A percentile compares a stretch with the other conserved stretches of the same genome.
These are phyloP conservation scores for Beauveria brongniartii DNA, from an alignment of 2,329 filamentous ascomycete genomes.

Conservation along the genomic window DNA sequence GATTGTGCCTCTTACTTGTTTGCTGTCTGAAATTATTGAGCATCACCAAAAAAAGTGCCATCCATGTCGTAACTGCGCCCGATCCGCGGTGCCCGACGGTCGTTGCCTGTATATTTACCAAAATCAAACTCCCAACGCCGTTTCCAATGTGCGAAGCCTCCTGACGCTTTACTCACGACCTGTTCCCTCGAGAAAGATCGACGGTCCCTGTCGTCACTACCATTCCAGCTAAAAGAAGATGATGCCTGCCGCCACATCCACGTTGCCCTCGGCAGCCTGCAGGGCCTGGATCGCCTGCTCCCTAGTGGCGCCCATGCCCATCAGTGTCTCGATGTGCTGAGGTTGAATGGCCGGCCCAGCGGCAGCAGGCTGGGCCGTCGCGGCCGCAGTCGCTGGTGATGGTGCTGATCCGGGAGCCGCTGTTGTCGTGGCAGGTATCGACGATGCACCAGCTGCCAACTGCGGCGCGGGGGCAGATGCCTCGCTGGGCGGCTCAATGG, in stretches of 20 bases:
- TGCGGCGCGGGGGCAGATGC: slow-evolving; percentile 18
- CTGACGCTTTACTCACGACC: background rate
- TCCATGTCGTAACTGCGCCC: background rate
- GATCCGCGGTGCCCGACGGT: background rate
- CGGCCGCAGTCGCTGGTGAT: slow-evolving; percentile 15
- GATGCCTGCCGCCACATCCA: slow-evolving; percentile 79
- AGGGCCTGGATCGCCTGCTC: slow-evolving; percentile 73
- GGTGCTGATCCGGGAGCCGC: slow-evolving; percentile 16
- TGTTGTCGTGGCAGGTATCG: slow-evolving; percentile 7
- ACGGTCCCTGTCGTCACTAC: background rate
- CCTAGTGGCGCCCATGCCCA: slow-evolving; percentile 68
- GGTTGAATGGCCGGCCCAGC: slow-evolving; percentile 38
- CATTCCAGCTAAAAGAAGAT: slow-evolving; percentile 45
- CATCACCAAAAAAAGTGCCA: background rate
- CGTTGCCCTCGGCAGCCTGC: slow-evolving; percentile 73
- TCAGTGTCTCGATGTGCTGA: slow-evolving; percentile 66
- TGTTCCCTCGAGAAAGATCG: background rate
- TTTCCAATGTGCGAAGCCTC: background rate
- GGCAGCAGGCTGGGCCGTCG: slow-evolving; percentile 20
- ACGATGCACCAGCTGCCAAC: slow-evolving; percentile 13
- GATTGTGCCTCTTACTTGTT: background rate
- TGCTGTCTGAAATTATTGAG: background rate
- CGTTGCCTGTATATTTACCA: background rate
- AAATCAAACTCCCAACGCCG: slow-evolving; percentile 1
- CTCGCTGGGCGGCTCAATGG: slow-evolving; percentile 40